Base-by-base conservation (phyloP, 164 flowering plant species). In the Aristolochia fimbriata region DNA sequence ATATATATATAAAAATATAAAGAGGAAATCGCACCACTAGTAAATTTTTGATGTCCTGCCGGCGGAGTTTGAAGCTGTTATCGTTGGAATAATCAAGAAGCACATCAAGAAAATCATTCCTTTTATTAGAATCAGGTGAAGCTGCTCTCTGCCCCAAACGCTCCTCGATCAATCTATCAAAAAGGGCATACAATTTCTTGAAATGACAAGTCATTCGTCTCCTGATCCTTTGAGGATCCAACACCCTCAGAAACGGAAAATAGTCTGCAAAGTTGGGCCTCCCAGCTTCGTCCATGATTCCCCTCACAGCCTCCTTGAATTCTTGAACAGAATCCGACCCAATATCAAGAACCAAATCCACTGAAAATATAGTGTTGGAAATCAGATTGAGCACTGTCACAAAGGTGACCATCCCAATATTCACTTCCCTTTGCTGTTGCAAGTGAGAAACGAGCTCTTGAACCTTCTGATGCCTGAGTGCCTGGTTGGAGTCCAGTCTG, bases 401-500 rank as follows among this genome's bases (percentile, higher is more conserved):
- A 33, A 66, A 63, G 1, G 61, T 64, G 1, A 20, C 58, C 33
- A 33, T 3, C 13, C 77, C 68, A 13, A 74, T 54, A 45, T 68
- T 48, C 6, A 70, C 65, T 0, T 54, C 60, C 9, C 25, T 33
- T 10, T 71, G n/a, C 12, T 68, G 22, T 12, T 51, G 13, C 33
- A 71, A 57, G 46, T 41, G 43, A 27, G 30, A 51, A n/a, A 72
- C 10, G 12, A 75, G 67, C 15, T 72, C 65, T 3, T 62, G 55
- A n/a, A 75, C 61, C 67, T 71, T 75, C 43, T 54, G 15, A 20
- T 52, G 51, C 2, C 75, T 31, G 2, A 74, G 65, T 49, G 17
- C 64, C 53, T 60, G 65, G 55, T 37, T 56, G 24, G 67, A 49
- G 51, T 71, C 68, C 4, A 74, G 65, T 43, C 58, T 60, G 9